Evolutionary conservation across 2,329 filamentous ascomycete species (phyloP), one percentile per base, ranked within the genome.

Genomic region (Plectosphaerella sp.): DNA sequence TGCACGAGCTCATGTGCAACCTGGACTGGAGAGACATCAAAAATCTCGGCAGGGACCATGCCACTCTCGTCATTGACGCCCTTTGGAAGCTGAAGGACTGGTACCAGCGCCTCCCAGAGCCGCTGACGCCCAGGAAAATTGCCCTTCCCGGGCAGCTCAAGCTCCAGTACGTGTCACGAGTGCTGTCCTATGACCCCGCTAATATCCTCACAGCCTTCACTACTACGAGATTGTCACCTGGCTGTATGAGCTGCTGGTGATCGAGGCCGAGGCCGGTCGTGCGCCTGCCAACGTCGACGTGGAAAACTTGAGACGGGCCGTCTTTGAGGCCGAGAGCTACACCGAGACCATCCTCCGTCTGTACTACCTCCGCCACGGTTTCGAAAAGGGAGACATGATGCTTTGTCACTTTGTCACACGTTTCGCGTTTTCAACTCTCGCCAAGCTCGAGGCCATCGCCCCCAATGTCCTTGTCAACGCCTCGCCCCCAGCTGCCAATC

Each of bases 121-220:
- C 59, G 4, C 53, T 72, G 0, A 47, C 49, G n/a, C 58, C 70
- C 7, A 60, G 47, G 20, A 54, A 56, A 1, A 67, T 71, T 3
- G 66, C 61, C 0, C 55, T 69, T 15, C 68, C 70, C 5, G 61
- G 59, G 1, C 69, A 72, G 20, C 45, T 72, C 3, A 66, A 68
- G 25, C 51, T 70, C 37, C 69, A 72, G 68, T 72, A 55, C 59
- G 69, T 57, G n/a, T 14, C 14, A 2, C 28, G 8, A 10, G 8
- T 33, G 8, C 28, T 33, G 8, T 7, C 28, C 8, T 33, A 3
- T n/a, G n/a, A 11, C 22, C 33, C 45, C 50, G 2, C 45, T 57
- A n/a, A 58, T 6, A 10, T 33, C 11, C 8, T 9, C 28, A 5
- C 9, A 33, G 28, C 28, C 59, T 61, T 3, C 62, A 58, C n/a